These are phyloP conservation scores for Pugionium cornutum DNA, from an alignment of 345 rosid genomes.

Conservation along the genomic window DNA sequence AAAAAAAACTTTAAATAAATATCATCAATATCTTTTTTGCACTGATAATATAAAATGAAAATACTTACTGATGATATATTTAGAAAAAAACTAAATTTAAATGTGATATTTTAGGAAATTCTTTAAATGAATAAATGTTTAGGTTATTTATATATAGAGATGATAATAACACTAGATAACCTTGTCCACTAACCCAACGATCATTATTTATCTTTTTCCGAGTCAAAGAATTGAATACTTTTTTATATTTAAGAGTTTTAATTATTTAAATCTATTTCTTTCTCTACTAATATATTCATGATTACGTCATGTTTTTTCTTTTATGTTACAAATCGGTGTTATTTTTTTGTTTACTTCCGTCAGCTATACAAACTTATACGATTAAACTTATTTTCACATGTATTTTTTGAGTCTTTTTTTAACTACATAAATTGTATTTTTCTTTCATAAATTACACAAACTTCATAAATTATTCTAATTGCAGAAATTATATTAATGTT, in stretches of 20 bases:
- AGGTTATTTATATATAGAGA: not conserved
- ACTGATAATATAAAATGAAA: no score
- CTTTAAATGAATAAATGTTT: not conserved
- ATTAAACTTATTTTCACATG: no score
- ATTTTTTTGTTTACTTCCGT: not conserved
- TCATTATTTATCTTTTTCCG: not conserved
- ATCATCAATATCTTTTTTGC: not conserved
- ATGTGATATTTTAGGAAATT: not conserved
- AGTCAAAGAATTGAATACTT: not conserved
- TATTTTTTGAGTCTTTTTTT: no score
- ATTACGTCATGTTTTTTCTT: conserved; percentile 22
- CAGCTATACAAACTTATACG: no score
- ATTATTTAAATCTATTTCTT: not conserved
- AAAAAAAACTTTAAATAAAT: not conserved
- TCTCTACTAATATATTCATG: not conserved
- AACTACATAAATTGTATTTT: no score
- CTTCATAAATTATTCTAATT: no score
- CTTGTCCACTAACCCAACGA: conserved; percentile 4
- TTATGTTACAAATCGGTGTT: conserved; percentile 24
- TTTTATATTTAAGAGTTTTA: not conserved
- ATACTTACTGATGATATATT: no score
- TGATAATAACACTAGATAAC: conserved; percentile 13
- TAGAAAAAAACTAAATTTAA: not conserved
- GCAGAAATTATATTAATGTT: no score
- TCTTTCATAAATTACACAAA: no score